These are phyloP conservation scores for Tolypocladium capitatum DNA, from an alignment of 2,329 filamentous ascomycete genomes.

Conservation along the genomic window DNA sequence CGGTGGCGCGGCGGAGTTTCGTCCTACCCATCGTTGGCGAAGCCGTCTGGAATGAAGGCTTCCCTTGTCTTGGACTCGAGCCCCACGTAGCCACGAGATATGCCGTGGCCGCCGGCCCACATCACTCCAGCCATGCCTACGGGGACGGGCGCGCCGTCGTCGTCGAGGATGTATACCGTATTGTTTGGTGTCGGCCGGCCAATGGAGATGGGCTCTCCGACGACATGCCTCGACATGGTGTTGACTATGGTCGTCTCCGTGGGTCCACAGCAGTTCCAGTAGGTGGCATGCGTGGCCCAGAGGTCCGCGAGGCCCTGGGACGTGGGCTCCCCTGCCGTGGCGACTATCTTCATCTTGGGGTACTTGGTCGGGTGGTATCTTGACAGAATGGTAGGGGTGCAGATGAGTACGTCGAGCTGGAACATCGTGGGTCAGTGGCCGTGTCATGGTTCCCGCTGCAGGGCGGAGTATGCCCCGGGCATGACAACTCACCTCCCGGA, in stretches of 20 bases:
- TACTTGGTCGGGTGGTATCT: slow-evolving; percentile 33
- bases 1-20: neutral
- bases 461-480: neutral
- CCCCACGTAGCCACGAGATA: slow-evolving; percentile 42
- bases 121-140: slow-evolving; percentile 37
- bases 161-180: slow-evolving; percentile 39
- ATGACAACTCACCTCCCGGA: slow-evolving; percentile 26
- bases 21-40: slow-evolving; percentile 34
- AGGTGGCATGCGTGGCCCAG: slow-evolving; percentile 35
- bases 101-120: slow-evolving; percentile 43
- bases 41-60: slow-evolving; percentile 36
- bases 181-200: slow-evolving; percentile 44
- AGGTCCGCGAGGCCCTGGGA: slow-evolving; percentile 37
- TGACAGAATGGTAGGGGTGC: slow-evolving; percentile 40
- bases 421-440: neutral
- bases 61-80: slow-evolving; percentile 35
- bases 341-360: slow-evolving; percentile 37
- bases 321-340: slow-evolving; percentile 42
- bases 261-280: slow-evolving; percentile 46
- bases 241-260: slow-evolving; percentile 49
- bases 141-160: slow-evolving; percentile 26
- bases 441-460: neutral
- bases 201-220: slow-evolving; percentile 35
- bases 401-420: slow-evolving; percentile 38
- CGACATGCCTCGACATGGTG: slow-evolving; percentile 36